Base-by-base conservation (phyloP, 73 alveolate species). In the Paramecium biaurelia region DNA sequence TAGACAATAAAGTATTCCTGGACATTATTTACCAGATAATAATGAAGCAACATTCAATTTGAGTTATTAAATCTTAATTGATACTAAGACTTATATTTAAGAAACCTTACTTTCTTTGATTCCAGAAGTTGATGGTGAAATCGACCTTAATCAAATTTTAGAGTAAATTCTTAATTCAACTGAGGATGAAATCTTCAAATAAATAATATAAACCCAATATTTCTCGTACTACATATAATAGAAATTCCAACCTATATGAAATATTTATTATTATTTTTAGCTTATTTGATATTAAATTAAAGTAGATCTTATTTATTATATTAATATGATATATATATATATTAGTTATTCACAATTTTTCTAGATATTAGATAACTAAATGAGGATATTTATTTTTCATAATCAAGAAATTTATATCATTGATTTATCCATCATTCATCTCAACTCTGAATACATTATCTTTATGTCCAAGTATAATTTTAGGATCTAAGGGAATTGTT, bases 1-100 rank as follows among this genome's bases (percentile, higher is more conserved):
- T 11, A 6, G 45, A 2, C 7, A 41, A 41, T 63, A 8, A 26
- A 45, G 30, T 79, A 53, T 47, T 79, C 90, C 90, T 20, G 90
- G 90, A 10, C 76, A 72, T 38, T 72, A 28, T 72, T 72, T 72
- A 37, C 53, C 86, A 14, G 86, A 72, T 12, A 72, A 34, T 38
- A 72, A 72, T 35, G 86, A 72, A 35, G 15, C 32, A 12, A 72
- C 86, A 8, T 12, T 72, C 0, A 72, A 72, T 72, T 72, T 72
- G 12, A 38, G 86, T 35, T 18, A 35, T 72, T 0, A 72, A 72
- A 42, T 72, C 1, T 21, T 72, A 20, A 26, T 8, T 30, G 34
- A 72, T 4, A 72, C 86, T 30, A 35, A 72, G 11, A n/a, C 53
- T 9, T 72, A 72, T 18, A 72, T 72, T 26, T 11, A 63, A 30